Conservation (phyloP, 176 grass and related monocot species). For the Musa troglodytarum region DNA sequence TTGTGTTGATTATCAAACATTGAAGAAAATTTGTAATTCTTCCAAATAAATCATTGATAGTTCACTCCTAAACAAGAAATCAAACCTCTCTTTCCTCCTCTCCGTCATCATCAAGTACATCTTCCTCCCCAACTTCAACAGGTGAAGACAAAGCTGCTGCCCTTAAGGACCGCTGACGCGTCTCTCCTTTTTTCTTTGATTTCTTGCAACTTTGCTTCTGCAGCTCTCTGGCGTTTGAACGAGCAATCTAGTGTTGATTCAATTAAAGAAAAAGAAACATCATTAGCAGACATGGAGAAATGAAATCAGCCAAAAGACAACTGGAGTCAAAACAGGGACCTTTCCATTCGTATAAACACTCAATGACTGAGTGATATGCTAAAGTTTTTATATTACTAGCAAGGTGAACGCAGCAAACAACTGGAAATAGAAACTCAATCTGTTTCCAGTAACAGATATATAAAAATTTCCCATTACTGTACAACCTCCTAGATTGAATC, state of each 20-base stretch:
- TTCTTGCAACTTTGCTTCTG: constrained; percentile 78
- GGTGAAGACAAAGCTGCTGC: constrained; percentile 67
- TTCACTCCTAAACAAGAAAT: neutral
- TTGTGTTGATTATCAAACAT: no score
- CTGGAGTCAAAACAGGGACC: neutral
- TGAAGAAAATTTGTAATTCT: no score
- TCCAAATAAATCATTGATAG: neutral
- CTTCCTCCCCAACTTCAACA: constrained; percentile 58
- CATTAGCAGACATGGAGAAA: neutral
- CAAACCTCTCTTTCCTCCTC: constrained; percentile 92
- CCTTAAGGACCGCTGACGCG: constrained; percentile 49
- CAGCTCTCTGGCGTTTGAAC: constrained; percentile 65
- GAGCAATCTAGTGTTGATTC: constrained; percentile 44
- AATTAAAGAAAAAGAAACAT: neutral
- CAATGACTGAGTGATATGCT: no score
- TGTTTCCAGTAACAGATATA: no score
- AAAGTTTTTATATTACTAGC: no score
- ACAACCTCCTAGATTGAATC: no score
- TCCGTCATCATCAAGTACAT: constrained; percentile 60
- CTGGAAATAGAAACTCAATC: no score
- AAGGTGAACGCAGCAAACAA: no score
- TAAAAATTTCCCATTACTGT: no score
- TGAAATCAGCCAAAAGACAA: neutral
- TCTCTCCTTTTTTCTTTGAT: constrained; percentile 84
- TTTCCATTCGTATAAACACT: neutral